A percentile compares a stretch with the other conserved stretches of the same genome.
These are phyloP conservation scores for Ophiosphaerella korrae DNA, from an alignment of 2,329 filamentous ascomycete genomes.

Conservation along the genomic window DNA sequence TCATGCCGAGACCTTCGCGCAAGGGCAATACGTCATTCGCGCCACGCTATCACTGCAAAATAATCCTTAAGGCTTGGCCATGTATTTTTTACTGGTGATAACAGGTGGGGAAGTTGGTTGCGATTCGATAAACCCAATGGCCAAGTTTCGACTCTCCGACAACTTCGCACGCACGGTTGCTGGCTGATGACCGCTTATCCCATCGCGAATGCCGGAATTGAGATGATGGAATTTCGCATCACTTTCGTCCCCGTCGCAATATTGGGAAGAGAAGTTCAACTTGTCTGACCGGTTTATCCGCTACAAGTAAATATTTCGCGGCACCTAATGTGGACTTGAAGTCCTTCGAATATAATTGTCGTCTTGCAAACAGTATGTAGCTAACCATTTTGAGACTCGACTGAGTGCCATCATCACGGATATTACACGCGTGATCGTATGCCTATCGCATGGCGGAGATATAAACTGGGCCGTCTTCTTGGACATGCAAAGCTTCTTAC, in stretches of 20 bases:
- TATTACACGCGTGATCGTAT: not conserved
- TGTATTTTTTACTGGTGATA: conserved; percentile 9
- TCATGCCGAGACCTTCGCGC: conserved; percentile 23
- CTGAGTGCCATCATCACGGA: conserved; percentile 3
- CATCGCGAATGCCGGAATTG: not conserved
- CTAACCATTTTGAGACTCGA: not conserved
- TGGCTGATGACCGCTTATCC: not conserved
- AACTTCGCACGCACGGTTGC: not conserved
- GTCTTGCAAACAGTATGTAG: too few species aligned
- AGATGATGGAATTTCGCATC: not conserved
- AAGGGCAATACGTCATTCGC: conserved; percentile 26
- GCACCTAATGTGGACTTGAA: too few species aligned
- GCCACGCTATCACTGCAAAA: conserved; percentile 24
- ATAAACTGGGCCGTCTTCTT: not conserved
- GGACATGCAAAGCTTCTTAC: not conserved
- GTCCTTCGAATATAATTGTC: too few species aligned
- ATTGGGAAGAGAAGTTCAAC: too few species aligned
- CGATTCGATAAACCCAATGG: conserved; percentile 11
- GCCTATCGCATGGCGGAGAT: conserved; percentile 1
- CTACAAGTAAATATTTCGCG: too few species aligned
- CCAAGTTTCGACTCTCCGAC: conserved; percentile 19
- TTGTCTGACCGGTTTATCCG: too few species aligned
- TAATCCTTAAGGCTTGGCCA: conserved; percentile 20
- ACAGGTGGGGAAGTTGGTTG: conserved; percentile 25
- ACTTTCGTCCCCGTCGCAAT: too few species aligned